These are phyloP conservation scores for Trichopus zeylanicus DNA, from an alignment of 116 monocot genomes.

Conservation along the genomic window DNA sequence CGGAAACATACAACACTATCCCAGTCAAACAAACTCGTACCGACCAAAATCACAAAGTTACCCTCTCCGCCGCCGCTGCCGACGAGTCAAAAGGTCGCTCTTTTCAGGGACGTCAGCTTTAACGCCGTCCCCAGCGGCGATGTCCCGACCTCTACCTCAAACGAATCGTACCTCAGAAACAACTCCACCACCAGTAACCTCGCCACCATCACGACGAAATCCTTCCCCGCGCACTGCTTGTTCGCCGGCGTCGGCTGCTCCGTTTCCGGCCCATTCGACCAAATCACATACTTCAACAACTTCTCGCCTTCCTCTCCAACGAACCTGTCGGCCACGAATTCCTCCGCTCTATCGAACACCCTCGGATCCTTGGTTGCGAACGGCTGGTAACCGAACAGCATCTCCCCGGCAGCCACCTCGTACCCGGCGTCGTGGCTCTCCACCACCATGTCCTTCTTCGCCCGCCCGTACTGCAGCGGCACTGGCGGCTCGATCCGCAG, in stretches of 20 bases:
- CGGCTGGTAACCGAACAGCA: constrained; percentile 78
- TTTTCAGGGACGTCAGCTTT: constrained; percentile 37
- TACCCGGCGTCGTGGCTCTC: constrained; percentile 57
- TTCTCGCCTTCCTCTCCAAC: constrained; percentile 38
- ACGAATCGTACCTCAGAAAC: constrained; percentile 58
- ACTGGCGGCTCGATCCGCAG: constrained; percentile 74
- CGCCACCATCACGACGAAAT: constrained; percentile 57
- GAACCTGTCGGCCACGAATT: constrained; percentile 63
- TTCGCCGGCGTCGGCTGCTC: constrained; percentile 35
- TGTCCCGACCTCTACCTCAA: constrained; percentile 27
- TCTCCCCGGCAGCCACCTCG: constrained; percentile 49
- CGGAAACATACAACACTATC: too few relatives aligned
- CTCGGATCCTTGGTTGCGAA: constrained; percentile 59
- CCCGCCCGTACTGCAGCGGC: constrained; percentile 54
- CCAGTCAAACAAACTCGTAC: too few relatives aligned
- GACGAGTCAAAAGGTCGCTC: constrained; percentile 19
- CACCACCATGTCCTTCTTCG: constrained; percentile 56
- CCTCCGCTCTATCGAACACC: constrained; percentile 47
- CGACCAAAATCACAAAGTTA: background rate
- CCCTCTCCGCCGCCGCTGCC: background rate
- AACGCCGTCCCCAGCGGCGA: constrained; percentile 40
- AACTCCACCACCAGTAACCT: constrained; percentile 52
- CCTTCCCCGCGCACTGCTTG: constrained; percentile 85
- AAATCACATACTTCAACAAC: constrained; percentile 42
- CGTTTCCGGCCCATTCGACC: constrained; percentile 73